Percentiles rank a stretch among this genome's conserved stretches.
These are phyloP conservation scores for Geotrichum aggregatum DNA, from an alignment of 1,139 yeast genomes.

Conservation along the genomic window DNA sequence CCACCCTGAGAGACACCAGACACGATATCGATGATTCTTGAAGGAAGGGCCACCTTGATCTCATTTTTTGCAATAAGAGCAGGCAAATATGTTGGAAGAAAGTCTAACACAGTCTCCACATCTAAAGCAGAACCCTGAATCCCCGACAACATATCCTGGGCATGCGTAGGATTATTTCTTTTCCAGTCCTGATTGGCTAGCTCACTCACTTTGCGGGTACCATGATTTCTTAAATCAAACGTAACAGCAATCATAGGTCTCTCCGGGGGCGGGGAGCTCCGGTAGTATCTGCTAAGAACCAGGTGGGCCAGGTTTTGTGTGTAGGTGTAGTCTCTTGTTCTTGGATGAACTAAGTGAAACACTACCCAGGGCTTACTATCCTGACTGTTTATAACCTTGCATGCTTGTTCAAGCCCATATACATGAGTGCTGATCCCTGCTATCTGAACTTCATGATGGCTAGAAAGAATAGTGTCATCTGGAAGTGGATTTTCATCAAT, in stretches of 20 bases:
- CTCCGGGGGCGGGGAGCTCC: neutral
- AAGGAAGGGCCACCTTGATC: neutral
- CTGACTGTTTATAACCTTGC: slow-evolving; percentile 12
- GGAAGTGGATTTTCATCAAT: slow-evolving; percentile 21
- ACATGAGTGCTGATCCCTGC: slow-evolving; percentile 32
- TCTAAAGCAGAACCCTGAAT: slow-evolving; percentile 54
- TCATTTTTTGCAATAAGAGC: slow-evolving; percentile 29
- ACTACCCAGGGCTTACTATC: slow-evolving; percentile 21
- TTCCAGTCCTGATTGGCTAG: slow-evolving; percentile 46
- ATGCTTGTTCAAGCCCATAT: slow-evolving; percentile 29
- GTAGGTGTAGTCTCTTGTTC: slow-evolving; percentile 26
- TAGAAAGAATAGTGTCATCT: slow-evolving; percentile 23
- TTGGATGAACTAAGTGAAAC: slow-evolving; percentile 31
- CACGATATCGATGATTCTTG: slow-evolving; percentile 40
- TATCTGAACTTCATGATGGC: slow-evolving; percentile 24
- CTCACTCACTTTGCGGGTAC: slow-evolving; percentile 44
- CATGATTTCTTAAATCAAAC: slow-evolving; percentile 62
- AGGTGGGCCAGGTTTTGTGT: slow-evolving; percentile 26
- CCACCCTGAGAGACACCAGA: slow-evolving; percentile 62
- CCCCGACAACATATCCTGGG: slow-evolving; percentile 49
- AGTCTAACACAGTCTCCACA: slow-evolving; percentile 47
- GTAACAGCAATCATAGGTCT: slow-evolving; percentile 47
- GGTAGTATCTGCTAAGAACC: slow-evolving; percentile 22
- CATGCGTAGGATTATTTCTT: slow-evolving; percentile 50
- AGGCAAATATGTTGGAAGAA: slow-evolving; percentile 46